A percentile compares a stretch with the other conserved stretches of the same genome.
These are phyloP conservation scores for Picea abies DNA, from an alignment of 83 land plant species.

Conservation along the genomic window DNA sequence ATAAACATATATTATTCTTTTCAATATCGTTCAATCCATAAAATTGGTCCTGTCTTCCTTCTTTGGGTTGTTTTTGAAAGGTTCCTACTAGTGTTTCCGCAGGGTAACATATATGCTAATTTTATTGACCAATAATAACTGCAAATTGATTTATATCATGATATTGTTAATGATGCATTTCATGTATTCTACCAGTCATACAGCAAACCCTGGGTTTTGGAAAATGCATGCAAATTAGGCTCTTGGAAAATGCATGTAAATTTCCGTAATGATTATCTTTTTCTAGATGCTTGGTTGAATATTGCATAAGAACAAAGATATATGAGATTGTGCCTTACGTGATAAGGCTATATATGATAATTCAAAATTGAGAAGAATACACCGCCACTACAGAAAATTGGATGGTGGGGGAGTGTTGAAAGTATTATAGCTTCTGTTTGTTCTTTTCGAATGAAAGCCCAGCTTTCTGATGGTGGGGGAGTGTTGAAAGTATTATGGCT, in stretches of 20 bases:
- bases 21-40: neutral
- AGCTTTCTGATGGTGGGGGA: no score
- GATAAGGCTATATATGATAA: neutral
- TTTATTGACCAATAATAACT: neutral
- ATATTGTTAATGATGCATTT: neutral
- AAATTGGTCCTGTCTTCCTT: neutral
- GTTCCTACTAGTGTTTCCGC: neutral
- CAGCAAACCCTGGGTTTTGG: no score
- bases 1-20: constrained; percentile 2
- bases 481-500: no score
- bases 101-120: neutral
- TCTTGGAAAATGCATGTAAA: no score
- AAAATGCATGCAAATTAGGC: no score
- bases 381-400: no score
- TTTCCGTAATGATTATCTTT: no score
- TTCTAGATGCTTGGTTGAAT: neutral
- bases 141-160: constrained; percentile 3
- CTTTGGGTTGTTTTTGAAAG: neutral
- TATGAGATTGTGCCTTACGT: neutral
- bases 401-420: no score
- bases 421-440: no score
- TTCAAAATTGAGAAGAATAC: no score
- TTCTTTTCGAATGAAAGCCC: no score
- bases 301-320: neutral
- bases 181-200: neutral